These are phyloP conservation scores for Cladosporium halotolerans DNA, from an alignment of 2,329 filamentous ascomycete species.

Conservation along the genomic window DNA sequence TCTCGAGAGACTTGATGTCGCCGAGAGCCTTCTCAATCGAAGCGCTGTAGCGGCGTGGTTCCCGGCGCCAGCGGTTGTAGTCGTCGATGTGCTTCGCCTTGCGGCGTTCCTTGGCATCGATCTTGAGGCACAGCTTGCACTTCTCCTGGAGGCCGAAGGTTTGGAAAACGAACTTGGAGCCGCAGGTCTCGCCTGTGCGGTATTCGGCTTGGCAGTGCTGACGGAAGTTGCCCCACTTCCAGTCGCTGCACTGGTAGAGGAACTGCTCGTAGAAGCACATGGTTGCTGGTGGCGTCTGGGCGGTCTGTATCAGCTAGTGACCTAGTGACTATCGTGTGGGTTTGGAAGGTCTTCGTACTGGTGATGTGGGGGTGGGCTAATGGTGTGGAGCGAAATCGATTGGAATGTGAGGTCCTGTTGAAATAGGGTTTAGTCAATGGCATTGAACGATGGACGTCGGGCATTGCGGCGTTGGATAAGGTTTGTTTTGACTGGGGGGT, in stretches of 20 bases:
- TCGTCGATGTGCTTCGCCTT: slow-evolving; percentile 68
- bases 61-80: slow-evolving; percentile 68
- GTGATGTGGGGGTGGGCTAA: slow-evolving; percentile 3
- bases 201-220: slow-evolving; percentile 93
- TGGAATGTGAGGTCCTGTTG: background rate
- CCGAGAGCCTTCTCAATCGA: slow-evolving; percentile 62
- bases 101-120: slow-evolving; percentile 75
- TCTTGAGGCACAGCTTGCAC: slow-evolving; percentile 84
- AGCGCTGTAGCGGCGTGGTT: slow-evolving; percentile 56
- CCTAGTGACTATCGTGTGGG: slow-evolving; percentile 28
- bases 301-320: slow-evolving; percentile 1
- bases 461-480: background rate
- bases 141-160: slow-evolving; percentile 58
- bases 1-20: slow-evolving; percentile 64
- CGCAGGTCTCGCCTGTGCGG: slow-evolving; percentile 92
- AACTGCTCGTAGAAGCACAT: slow-evolving; percentile 98
- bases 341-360: slow-evolving; percentile 1
- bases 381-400: slow-evolving; percentile 2
- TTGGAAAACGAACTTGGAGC: slow-evolving; percentile 81
- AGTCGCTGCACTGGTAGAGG: slow-evolving; percentile 78
- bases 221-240: slow-evolving; percentile 90
- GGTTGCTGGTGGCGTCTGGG: slow-evolving; percentile 8
- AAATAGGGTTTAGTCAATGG: background rate
- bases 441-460: background rate
- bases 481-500: background rate